Evolutionary conservation across 2,329 filamentous ascomycete species (phyloP).

Genomic region (Talaromyces sp.): DNA sequence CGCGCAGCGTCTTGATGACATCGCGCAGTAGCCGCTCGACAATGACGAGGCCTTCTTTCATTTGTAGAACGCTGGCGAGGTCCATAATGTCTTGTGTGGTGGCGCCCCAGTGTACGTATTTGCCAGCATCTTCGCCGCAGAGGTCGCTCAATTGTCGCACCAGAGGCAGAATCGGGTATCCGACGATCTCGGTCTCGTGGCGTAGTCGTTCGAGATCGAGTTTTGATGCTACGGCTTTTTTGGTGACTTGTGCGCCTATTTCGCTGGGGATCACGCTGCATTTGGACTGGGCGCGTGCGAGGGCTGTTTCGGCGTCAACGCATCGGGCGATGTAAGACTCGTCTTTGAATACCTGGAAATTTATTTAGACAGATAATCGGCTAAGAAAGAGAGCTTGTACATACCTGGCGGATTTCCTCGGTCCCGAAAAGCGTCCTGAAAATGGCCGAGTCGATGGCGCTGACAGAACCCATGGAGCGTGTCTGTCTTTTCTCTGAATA

Average conservation of each 20-base stretch:
- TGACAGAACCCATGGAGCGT: conserved; percentile 37
- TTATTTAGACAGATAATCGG: not conserved
- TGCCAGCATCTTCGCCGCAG: conserved; percentile 27
- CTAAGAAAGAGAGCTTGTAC: not conserved
- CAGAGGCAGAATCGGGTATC: conserved; percentile 50
- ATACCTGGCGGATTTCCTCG: conserved; percentile 41
- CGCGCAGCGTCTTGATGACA: conserved; percentile 40
- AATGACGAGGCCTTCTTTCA: conserved; percentile 46
- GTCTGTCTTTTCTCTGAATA: not conserved
- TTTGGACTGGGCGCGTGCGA: conserved; percentile 47
- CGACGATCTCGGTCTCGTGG: conserved; percentile 48
- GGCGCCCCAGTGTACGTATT: conserved; percentile 55
- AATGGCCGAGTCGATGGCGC: conserved; percentile 44
- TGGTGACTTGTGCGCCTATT: conserved; percentile 32
- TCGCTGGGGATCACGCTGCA: conserved; percentile 43
- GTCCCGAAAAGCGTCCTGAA: conserved; percentile 51
- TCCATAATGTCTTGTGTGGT: conserved; percentile 60
- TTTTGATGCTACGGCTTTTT: conserved; percentile 24
- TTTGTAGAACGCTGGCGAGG: conserved; percentile 49
- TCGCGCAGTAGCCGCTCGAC: conserved; percentile 42
- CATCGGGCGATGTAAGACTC: conserved; percentile 45
- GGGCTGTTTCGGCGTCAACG: conserved; percentile 48
- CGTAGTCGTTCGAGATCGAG: conserved; percentile 43
- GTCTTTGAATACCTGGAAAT: conserved; percentile 45
- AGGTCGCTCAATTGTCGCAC: conserved; percentile 44